phyloP scores from a whole-genome alignment of 805 yeast species.

The Lipomyces yamanashiensis region DNA sequence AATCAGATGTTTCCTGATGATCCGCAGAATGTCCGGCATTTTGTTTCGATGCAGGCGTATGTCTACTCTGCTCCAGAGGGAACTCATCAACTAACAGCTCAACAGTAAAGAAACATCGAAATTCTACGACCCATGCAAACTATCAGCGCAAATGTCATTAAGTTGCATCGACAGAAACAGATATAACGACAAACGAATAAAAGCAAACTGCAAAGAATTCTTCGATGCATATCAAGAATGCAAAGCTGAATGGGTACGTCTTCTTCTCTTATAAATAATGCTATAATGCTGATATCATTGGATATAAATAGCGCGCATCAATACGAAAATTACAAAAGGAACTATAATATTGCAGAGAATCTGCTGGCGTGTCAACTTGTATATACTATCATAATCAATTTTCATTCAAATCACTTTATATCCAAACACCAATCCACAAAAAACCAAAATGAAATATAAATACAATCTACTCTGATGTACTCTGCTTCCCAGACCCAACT shows the following conservation, averaged over 20 bases:
- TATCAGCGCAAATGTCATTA: slow-evolving; percentile 84
- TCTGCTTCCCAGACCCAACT: not conserved
- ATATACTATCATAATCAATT: too few species aligned
- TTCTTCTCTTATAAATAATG: not conserved
- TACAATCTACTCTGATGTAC: too few species aligned
- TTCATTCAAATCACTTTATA: too few species aligned
- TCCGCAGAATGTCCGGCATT: slow-evolving; percentile 74
- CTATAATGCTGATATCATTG: not conserved
- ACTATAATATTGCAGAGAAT: not conserved
- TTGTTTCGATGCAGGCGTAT: slow-evolving; percentile 56
- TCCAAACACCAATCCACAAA: too few species aligned
- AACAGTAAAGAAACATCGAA: slow-evolving; percentile 71
- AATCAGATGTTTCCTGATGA: slow-evolving; percentile 82
- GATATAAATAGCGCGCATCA: not conserved
- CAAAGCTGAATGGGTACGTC: slow-evolving; percentile 68
- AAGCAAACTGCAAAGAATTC: slow-evolving; percentile 70
- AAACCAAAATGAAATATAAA: too few species aligned
- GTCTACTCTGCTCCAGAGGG: not conserved
- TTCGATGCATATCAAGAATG: slow-evolving; percentile 95
- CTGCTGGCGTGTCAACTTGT: too few species aligned
- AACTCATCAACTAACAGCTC: too few species aligned
- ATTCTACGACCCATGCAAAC: slow-evolving; percentile 91
- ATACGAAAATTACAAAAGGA: not conserved
- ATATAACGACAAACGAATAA: slow-evolving; percentile 57
- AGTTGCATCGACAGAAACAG: slow-evolving; percentile 80